A percentile compares a stretch with the other conserved stretches of the same genome.
These are phyloP conservation scores for Aspergillus sergii DNA, from an alignment of 2,329 filamentous ascomycete species.

Conservation along the genomic window DNA sequence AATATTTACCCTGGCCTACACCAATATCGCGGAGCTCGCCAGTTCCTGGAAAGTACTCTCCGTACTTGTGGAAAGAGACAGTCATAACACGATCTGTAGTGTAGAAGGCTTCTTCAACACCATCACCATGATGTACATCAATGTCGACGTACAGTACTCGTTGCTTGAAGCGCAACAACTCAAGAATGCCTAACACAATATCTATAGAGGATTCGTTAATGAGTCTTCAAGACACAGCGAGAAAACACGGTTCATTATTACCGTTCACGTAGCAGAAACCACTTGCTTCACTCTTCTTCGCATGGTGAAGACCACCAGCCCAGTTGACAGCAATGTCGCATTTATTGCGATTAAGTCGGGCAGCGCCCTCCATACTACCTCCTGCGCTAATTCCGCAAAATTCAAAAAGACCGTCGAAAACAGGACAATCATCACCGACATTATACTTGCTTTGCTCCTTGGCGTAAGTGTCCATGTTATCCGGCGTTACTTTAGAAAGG, in stretches of 20 bases:
- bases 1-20: constrained; percentile 67
- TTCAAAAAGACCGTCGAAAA: constrained; percentile 71
- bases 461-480: constrained; percentile 94
- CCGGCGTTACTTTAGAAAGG: constrained; percentile 85
- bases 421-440: constrained; percentile 65
- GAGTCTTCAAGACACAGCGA: not conserved
- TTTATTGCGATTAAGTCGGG: constrained; percentile 67
- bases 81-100: constrained; percentile 73
- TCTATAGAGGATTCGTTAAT: constrained; percentile 45
- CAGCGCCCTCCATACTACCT: constrained; percentile 71
- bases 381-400: constrained; percentile 72
- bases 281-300: constrained; percentile 90
- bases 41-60: constrained; percentile 72
- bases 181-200: constrained; percentile 67
- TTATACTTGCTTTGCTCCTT: constrained; percentile 85
- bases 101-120: constrained; percentile 72
- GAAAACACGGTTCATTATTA: constrained; percentile 20
- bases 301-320: constrained; percentile 95
- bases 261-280: constrained; percentile 98
- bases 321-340: constrained; percentile 76
- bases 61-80: constrained; percentile 72
- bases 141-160: constrained; percentile 69
- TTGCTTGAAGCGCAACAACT: constrained; percentile 65
- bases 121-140: constrained; percentile 69
- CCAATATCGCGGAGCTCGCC: constrained; percentile 70